These are phyloP conservation scores for Hemileccinum rubropunctum DNA, from an alignment of 768 basidiomycete genomes.

Conservation along the genomic window DNA sequence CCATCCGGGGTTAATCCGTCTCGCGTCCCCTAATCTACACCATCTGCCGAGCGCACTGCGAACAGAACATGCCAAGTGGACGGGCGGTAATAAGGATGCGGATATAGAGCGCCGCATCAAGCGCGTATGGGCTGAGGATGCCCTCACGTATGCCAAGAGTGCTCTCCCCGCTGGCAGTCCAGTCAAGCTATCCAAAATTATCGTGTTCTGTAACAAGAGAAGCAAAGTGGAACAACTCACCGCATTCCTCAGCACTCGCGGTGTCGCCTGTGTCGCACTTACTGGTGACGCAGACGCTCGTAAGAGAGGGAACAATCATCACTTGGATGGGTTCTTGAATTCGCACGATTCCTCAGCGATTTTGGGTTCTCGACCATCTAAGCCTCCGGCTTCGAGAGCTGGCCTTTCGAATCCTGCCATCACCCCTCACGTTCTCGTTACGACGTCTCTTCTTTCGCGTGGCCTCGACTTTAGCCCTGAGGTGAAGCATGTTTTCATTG, in stretches of 20 bases:
- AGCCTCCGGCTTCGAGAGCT: constrained; percentile 5
- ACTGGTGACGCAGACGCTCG: constrained; percentile 61
- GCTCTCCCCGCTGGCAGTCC: constrained; percentile 17
- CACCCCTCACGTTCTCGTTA: constrained; percentile 70
- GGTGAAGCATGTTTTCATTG: constrained; percentile 80
- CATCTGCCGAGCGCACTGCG: constrained; percentile 67
- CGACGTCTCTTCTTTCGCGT: constrained; percentile 87
- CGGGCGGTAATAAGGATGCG: constrained; percentile 75
- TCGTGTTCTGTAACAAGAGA: constrained; percentile 83
- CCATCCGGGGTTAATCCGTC: constrained; percentile 65
- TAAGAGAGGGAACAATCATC: constrained; percentile 67
- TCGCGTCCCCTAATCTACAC: constrained; percentile 80
- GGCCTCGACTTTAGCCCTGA: constrained; percentile 84
- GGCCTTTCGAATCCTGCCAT: constrained; percentile 26
- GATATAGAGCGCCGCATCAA: constrained; percentile 77
- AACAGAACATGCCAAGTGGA: constrained; percentile 73
- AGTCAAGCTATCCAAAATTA: constrained; percentile 55
- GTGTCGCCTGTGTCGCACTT: constrained; percentile 61
- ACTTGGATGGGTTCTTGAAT: constrained; percentile 73
- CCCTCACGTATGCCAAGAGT: constrained; percentile 31
- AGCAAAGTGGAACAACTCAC: constrained; percentile 64
- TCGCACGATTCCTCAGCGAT: neutral
- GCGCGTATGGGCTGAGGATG: constrained; percentile 72
- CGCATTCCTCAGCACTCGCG: constrained; percentile 53
- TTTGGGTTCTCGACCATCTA: neutral